Conservation (phyloP, 495 filamentous ascomycete genomes). For the Xeromyces bisporus region DNA sequence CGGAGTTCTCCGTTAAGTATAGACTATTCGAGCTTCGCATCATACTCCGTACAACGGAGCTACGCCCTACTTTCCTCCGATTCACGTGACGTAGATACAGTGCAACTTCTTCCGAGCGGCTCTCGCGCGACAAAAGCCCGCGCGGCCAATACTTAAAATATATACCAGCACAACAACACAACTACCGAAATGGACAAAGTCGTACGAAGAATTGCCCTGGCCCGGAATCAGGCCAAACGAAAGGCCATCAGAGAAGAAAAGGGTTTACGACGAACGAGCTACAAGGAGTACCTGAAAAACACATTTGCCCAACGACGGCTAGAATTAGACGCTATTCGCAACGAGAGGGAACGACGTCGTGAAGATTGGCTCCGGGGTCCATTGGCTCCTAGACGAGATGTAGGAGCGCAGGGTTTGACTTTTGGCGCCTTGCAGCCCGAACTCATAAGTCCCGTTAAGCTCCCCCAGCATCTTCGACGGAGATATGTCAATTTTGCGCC, state of each 20-base stretch:
- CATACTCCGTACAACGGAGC: too few relatives aligned
- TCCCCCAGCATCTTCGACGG: conserved; percentile 30
- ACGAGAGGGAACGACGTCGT: conserved; percentile 20
- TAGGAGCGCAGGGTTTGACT: conserved; percentile 26
- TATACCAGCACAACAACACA: too few relatives aligned
- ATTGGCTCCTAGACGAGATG: conserved; percentile 55
- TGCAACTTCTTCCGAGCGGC: conserved; percentile 7
- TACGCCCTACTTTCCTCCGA: neutral
- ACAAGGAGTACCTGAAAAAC: conserved; percentile 17
- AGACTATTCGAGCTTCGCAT: too few relatives aligned
- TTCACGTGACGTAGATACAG: conserved; percentile 4
- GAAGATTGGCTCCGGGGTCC: conserved; percentile 67
- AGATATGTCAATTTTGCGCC: conserved; percentile 44
- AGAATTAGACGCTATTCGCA: conserved; percentile 14
- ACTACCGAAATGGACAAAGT: conserved; percentile 84
- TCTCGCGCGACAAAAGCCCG: conserved; percentile 6
- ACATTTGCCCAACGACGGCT: conserved; percentile 18
- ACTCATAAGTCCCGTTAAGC: conserved; percentile 17
- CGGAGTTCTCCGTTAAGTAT: too few relatives aligned
- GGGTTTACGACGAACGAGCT: conserved; percentile 16
- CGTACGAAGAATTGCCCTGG: conserved; percentile 47
- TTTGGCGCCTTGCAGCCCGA: conserved; percentile 35
- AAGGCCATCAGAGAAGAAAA: conserved; percentile 28
- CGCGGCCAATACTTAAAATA: too few relatives aligned
- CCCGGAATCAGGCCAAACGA: conserved; percentile 42